These are phyloP conservation scores for Vitis hybrid DNA, from an alignment of 177 flowering plant species.

Conservation along the genomic window DNA sequence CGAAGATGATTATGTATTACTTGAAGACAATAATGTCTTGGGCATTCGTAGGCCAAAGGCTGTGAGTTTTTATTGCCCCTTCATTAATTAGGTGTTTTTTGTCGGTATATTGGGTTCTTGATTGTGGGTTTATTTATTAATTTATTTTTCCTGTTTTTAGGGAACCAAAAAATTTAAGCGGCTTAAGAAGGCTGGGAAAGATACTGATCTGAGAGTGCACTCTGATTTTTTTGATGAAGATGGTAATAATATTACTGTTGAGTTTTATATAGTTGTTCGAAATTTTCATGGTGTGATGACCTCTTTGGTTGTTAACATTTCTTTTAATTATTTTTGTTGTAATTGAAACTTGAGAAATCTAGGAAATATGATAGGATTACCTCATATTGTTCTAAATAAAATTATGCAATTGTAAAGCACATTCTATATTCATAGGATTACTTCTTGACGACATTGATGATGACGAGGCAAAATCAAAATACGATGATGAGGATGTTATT, in stretches of 20 bases:
- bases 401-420: too few species aligned
- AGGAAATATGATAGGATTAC: too few species aligned
- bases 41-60: constrained; percentile 58
- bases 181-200: constrained; percentile 77
- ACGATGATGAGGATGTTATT: constrained; percentile 61
- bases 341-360: too few species aligned
- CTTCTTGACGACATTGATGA: constrained; percentile 69
- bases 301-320: background rate
- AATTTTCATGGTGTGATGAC: constrained; percentile 77
- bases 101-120: too few species aligned
- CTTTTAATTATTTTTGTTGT: too few species aligned
- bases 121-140: background rate
- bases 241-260: constrained; percentile 7
- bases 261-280: constrained; percentile 54
- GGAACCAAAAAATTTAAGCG: constrained; percentile 82
- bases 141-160: constrained; percentile 27
- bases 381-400: too few species aligned
- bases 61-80: constrained; percentile 21
- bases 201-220: constrained; percentile 39
- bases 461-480: constrained; percentile 74
- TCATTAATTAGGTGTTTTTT: background rate
- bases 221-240: constrained; percentile 72
- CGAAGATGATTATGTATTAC: constrained; percentile 91
- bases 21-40: constrained; percentile 66
- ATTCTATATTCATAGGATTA: background rate